Evolutionary conservation across 2,329 filamentous ascomycete species (phyloP).

Genomic region (Colletotrichum karsti): DNA sequence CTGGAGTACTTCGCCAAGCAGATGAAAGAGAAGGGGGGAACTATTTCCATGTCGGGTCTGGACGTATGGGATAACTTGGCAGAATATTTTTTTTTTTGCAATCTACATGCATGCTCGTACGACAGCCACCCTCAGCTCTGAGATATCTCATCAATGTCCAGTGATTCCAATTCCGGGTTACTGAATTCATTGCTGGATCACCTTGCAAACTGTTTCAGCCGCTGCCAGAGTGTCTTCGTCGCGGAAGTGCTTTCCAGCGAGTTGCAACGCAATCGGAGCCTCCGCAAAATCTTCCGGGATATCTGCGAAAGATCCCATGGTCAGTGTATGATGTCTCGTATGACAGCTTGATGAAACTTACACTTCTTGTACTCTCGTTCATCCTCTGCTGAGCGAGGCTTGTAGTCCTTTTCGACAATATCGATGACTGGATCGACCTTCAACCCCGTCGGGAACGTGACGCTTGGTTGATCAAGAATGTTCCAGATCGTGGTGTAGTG

Average conservation of each 20-base stretch:
- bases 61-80: too few species aligned
- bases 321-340: rapidly evolving
- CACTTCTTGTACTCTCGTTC: constrained; percentile 18
- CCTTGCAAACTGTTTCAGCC: neutral
- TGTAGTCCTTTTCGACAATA: neutral
- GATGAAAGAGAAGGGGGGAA: neutral
- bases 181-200: neutral
- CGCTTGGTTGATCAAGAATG: constrained; percentile 38
- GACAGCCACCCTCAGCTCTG: too few species aligned
- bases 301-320: neutral
- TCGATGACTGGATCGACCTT: neutral
- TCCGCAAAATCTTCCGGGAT: neutral
- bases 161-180: too few species aligned
- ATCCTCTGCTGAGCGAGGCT: neutral
- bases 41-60: too few species aligned
- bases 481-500: constrained; percentile 43
- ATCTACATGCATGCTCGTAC: too few species aligned
- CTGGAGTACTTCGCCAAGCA: too few species aligned
- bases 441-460: constrained; percentile 36
- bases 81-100: too few species aligned
- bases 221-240: constrained; percentile 22
- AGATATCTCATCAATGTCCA: too few species aligned
- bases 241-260: constrained; percentile 11
- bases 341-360: neutral
- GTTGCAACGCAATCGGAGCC: constrained; percentile 8